A percentile compares a stretch with the other conserved stretches of the same genome.
Evolutionary conservation across 2,329 filamentous ascomycete genomes (phyloP).

Genomic region (Aureobasidium sp.): DNA sequence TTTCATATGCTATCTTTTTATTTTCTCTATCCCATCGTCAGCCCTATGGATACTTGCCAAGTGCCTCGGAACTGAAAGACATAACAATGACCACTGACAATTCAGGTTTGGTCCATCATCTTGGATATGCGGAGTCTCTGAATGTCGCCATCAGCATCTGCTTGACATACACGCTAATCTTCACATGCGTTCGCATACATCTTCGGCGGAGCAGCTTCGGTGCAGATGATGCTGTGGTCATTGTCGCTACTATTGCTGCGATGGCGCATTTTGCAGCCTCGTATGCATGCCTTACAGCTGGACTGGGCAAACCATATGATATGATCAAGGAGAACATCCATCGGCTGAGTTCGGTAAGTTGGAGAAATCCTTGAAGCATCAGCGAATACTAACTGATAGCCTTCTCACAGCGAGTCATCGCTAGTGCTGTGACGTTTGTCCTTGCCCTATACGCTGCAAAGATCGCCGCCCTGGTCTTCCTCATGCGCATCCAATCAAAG

Average conservation of each 20-base stretch:
- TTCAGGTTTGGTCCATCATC: conserved; percentile 10
- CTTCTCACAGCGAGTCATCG: conserved; percentile 22
- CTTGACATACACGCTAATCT: conserved; percentile 26
- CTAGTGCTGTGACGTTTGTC: conserved; percentile 26
- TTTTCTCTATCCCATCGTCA: not conserved
- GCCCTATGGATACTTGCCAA: not conserved
- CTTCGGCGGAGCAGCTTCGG: conserved; percentile 26
- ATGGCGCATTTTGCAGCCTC: conserved; percentile 24
- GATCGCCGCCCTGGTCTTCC: conserved; percentile 27
- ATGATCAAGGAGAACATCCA: conserved; percentile 19
- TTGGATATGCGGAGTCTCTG: conserved; percentile 24
- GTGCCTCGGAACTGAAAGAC: not conserved
- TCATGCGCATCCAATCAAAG: conserved; percentile 23
- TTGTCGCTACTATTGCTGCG: conserved; percentile 24
- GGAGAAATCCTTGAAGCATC: too few species aligned
- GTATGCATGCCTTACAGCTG: conserved; percentile 25
- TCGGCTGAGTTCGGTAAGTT: conserved; percentile 23
- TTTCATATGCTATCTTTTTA: not conserved
- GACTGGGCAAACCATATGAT: conserved; percentile 25
- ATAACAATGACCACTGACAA: not conserved
- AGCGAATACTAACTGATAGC: not conserved
- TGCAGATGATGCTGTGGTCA: conserved; percentile 26
- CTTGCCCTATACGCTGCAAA: conserved; percentile 27
- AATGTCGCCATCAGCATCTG: conserved; percentile 28
- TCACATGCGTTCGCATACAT: conserved; percentile 25